A percentile compares a stretch with the other conserved stretches of the same genome.
phyloP scores from a whole-genome alignment of 2,329 filamentous ascomycete genomes.

The Chaetomium globosum region DNA sequence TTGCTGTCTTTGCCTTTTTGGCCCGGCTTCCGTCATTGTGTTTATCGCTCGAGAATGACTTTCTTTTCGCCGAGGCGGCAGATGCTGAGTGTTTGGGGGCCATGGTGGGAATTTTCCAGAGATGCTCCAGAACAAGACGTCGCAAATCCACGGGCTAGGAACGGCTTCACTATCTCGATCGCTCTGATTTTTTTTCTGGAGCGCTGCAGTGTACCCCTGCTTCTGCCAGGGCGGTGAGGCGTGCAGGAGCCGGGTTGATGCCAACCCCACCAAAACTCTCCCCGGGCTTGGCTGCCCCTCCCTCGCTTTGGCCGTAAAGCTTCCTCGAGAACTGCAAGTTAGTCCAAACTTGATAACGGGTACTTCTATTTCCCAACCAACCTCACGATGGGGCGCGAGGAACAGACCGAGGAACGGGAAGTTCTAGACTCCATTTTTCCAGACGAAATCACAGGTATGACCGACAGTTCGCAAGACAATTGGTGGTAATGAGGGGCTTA shows the following conservation, averaged over 20 bases:
- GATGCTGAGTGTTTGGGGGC: slow-evolving; percentile 51
- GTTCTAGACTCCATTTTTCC: slow-evolving; percentile 98
- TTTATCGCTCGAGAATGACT: slow-evolving; percentile 52
- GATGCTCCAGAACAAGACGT: not conserved
- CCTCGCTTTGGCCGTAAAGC: not conserved
- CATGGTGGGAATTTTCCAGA: slow-evolving; percentile 44
- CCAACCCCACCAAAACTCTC: slow-evolving; percentile 24
- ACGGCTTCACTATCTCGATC: not conserved
- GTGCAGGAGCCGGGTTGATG: slow-evolving; percentile 5
- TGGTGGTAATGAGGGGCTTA: slow-evolving; percentile 1
- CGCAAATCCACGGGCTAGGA: not conserved
- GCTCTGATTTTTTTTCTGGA: slow-evolving; percentile 29
- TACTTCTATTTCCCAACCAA: not conserved
- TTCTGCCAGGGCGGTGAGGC: slow-evolving; percentile 32
- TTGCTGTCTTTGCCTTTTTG: slow-evolving; percentile 56
- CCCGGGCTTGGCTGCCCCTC: slow-evolving; percentile 25
- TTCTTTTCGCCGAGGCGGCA: slow-evolving; percentile 59
- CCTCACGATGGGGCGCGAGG: slow-evolving; percentile 66
- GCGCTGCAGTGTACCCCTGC: slow-evolving; percentile 24
- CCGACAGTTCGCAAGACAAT: not conserved
- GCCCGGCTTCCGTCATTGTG: slow-evolving; percentile 47
- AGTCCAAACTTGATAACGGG: no score
- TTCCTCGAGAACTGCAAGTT: not conserved
- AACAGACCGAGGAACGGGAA: slow-evolving; percentile 93
- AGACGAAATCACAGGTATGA: slow-evolving; percentile 85